These are phyloP conservation scores for Claviceps capensis DNA, from an alignment of 2,329 filamentous ascomycete genomes.

Conservation along the genomic window DNA sequence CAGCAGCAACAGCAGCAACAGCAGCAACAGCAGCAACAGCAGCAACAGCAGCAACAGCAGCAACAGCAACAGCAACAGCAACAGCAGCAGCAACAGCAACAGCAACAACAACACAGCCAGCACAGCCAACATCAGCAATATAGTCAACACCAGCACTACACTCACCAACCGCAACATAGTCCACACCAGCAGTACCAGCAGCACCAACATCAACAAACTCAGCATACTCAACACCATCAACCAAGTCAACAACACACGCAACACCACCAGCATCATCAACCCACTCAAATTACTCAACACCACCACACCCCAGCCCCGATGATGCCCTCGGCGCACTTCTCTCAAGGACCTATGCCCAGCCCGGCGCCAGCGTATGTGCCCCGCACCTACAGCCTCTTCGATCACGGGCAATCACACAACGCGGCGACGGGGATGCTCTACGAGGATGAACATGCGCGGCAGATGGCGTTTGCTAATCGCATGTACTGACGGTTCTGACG, in stretches of 20 bases:
- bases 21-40: not conserved
- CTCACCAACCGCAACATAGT: not conserved
- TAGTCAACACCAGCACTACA: not conserved
- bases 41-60: not conserved
- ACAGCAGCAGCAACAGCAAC: not conserved
- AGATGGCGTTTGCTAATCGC: slow-evolving; percentile 29
- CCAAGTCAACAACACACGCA: not conserved
- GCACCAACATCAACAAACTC: not conserved
- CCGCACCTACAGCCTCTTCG: slow-evolving; percentile 30
- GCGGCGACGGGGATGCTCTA: slow-evolving; percentile 24
- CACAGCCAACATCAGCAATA: not conserved
- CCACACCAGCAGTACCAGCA: not conserved
- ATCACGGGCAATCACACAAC: slow-evolving; percentile 26
- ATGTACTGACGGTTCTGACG: slow-evolving; percentile 23
- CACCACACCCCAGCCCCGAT: slow-evolving; percentile 12
- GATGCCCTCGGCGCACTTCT: slow-evolving; percentile 12
- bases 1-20: not conserved
- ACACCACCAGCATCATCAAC: not conserved
- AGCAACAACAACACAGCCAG: too few species aligned
- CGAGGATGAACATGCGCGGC: slow-evolving; percentile 28
- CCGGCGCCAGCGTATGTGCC: slow-evolving; percentile 18
- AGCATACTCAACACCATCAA: not conserved
- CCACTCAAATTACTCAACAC: not conserved
- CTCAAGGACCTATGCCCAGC: slow-evolving; percentile 14
- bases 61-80: not conserved